These are phyloP conservation scores for Phytophthora pini DNA, from an alignment of 352 stramenopile genomes.

Conservation along the genomic window DNA sequence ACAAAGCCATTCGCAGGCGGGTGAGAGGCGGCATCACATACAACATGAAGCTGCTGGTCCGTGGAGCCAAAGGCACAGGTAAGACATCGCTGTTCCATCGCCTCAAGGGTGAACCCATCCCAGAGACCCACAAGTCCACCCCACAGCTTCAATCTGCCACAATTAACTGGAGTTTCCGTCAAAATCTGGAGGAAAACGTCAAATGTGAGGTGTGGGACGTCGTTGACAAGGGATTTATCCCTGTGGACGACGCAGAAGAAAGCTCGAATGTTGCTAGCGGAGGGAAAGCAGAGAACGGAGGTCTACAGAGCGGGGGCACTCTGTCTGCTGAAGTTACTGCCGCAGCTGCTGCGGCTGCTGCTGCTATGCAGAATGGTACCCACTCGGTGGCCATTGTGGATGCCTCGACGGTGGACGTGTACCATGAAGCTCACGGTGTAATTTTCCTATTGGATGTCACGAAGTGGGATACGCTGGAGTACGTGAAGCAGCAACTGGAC, in stretches of 20 bases:
- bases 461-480: slow-evolving; percentile 83
- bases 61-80: slow-evolving; percentile 82
- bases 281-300: slow-evolving; percentile 20
- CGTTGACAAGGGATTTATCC: slow-evolving; percentile 80
- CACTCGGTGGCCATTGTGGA: slow-evolving; percentile 81
- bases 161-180: slow-evolving; percentile 86
- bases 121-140: slow-evolving; percentile 70
- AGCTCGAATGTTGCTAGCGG: neutral
- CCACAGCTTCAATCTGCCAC: slow-evolving; percentile 87
- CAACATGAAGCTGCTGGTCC: slow-evolving; percentile 93
- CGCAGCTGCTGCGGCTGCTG: slow-evolving; percentile 20
- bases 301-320: slow-evolving; percentile 20
- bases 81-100: slow-evolving; percentile 91
- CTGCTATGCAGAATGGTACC: slow-evolving; percentile 39
- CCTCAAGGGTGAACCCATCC: slow-evolving; percentile 82
- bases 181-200: slow-evolving; percentile 78
- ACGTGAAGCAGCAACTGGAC: slow-evolving; percentile 76
- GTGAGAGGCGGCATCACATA: slow-evolving; percentile 87
- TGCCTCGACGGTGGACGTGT: slow-evolving; percentile 89
- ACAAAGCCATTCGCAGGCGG: slow-evolving; percentile 79
- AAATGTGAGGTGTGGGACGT: slow-evolving; percentile 94
- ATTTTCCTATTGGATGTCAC: slow-evolving; percentile 91
- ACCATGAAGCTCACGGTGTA: slow-evolving; percentile 87
- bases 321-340: slow-evolving; percentile 33
- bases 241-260: slow-evolving; percentile 12